A percentile compares a stretch with the other conserved stretches of the same genome.
These are phyloP conservation scores for Calocybe gambosa DNA, from an alignment of 1,284 basidiomycete species.

Conservation along the genomic window DNA sequence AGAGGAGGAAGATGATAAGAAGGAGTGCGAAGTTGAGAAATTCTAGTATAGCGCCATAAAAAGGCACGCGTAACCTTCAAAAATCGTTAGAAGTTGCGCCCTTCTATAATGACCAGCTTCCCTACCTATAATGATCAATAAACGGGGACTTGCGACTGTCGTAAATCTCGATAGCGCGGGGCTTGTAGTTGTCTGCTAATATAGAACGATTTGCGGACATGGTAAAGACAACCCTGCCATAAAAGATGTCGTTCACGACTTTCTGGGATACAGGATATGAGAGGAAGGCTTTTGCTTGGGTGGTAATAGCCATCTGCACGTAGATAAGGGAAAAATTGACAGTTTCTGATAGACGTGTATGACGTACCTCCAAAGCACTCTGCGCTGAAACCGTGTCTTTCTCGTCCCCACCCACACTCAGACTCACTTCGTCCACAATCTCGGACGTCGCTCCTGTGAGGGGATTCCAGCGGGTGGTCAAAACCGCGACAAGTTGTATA, in stretches of 20 bases:
- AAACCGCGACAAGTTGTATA: slow-evolving; percentile 65
- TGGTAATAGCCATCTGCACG: slow-evolving; percentile 78
- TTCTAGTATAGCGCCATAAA: slow-evolving; percentile 75
- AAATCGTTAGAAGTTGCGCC: not conserved
- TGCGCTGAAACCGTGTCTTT: slow-evolving; percentile 57
- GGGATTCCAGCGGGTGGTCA: slow-evolving; percentile 78
- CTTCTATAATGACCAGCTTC: not conserved
- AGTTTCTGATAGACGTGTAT: not conserved
- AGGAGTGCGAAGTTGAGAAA: slow-evolving; percentile 71
- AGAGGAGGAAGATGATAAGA: slow-evolving; percentile 67
- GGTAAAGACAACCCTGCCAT: slow-evolving; percentile 65
- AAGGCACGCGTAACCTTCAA: slow-evolving; percentile 70
- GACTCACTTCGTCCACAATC: slow-evolving; percentile 59
- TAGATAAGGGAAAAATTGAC: not conserved
- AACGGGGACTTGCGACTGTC: slow-evolving; percentile 69
- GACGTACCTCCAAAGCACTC: slow-evolving; percentile 75
- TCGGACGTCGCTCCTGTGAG: slow-evolving; percentile 70
- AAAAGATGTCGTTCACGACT: slow-evolving; percentile 78
- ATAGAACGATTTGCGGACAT: slow-evolving; percentile 64
- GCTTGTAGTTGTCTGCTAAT: slow-evolving; percentile 83
- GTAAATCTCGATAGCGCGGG: slow-evolving; percentile 68
- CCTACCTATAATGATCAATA: slow-evolving; percentile 74
- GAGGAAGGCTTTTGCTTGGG: slow-evolving; percentile 73
- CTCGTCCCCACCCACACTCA: slow-evolving; percentile 40
- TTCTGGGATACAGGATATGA: slow-evolving; percentile 77